Conservation (phyloP, 2,329 filamentous ascomycete species). For the Penicillium sp. region DNA sequence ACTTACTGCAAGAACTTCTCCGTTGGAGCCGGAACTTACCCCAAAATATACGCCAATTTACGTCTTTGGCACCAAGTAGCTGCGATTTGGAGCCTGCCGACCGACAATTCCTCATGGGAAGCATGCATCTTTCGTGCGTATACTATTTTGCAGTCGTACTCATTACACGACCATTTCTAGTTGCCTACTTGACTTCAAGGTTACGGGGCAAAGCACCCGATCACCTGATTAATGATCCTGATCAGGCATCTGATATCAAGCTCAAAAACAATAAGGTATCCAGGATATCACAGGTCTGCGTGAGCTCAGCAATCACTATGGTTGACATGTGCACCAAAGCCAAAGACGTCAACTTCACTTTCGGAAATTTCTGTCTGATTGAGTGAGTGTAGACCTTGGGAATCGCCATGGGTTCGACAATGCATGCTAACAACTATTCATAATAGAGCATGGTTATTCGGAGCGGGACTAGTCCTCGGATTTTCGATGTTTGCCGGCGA, state of each 20-base stretch:
- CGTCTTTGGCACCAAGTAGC: not conserved
- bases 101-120: slow-evolving; percentile 39
- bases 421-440: too few relatives aligned
- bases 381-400: too few relatives aligned
- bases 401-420: too few relatives aligned
- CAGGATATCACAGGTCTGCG: too few relatives aligned
- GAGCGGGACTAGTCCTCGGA: not conserved
- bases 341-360: too few relatives aligned
- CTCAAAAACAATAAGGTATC: not conserved
- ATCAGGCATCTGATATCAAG: not conserved
- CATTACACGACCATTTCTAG: slow-evolving; percentile 56
- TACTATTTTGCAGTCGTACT: slow-evolving; percentile 61
- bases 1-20: not conserved
- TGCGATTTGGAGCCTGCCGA: not conserved
- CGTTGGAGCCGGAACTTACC: not conserved
- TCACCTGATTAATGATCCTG: slow-evolving; percentile 7
- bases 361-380: too few relatives aligned
- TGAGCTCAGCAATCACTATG: too few relatives aligned
- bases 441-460: not conserved
- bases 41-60: not conserved
- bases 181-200: slow-evolving; percentile 49
- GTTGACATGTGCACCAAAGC: too few relatives aligned
- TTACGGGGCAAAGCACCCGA: slow-evolving; percentile 15
- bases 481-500: not conserved
- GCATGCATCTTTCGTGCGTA: slow-evolving; percentile 56